Evolutionary conservation across 305 asterid genomes (phyloP).

Genomic region (Plantago rigida): DNA sequence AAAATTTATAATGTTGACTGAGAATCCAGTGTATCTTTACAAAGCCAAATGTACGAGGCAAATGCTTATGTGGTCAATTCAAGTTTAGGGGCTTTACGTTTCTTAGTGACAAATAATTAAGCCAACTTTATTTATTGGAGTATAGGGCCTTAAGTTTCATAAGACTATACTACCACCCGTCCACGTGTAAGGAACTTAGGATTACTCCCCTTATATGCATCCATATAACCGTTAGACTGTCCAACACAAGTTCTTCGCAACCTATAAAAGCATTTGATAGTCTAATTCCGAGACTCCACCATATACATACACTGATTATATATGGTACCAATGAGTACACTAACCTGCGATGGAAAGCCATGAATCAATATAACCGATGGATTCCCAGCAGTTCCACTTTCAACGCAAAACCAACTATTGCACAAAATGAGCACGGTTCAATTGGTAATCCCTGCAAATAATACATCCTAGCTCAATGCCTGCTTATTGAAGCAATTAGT

Average conservation of each 20-base stretch:
- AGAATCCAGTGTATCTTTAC: neutral
- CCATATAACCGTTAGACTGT: no score
- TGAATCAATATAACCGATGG: constrained; percentile 65
- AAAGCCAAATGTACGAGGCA: neutral
- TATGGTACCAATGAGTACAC: constrained; percentile 14
- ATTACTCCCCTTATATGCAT: no score
- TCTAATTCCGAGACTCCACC: no score
- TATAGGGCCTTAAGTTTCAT: no score
- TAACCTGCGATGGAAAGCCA: constrained; percentile 86
- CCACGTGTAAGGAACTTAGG: no score
- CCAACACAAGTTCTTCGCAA: no score
- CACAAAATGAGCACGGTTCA: constrained; percentile 77
- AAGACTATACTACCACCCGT: no score
- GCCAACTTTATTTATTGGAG: no score
- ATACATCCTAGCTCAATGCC: constrained; percentile 49
- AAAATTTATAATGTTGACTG: no score
- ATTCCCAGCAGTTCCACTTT: constrained; percentile 54
- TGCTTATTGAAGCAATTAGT: constrained; percentile 24
- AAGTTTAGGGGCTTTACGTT: neutral
- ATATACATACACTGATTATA: neutral
- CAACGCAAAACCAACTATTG: constrained; percentile 91
- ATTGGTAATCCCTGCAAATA: constrained; percentile 71
- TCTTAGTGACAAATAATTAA: neutral
- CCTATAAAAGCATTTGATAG: no score
- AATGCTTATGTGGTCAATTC: neutral